Conservation (phyloP, 805 yeast species). For the Metschnikowia henanensis region DNA sequence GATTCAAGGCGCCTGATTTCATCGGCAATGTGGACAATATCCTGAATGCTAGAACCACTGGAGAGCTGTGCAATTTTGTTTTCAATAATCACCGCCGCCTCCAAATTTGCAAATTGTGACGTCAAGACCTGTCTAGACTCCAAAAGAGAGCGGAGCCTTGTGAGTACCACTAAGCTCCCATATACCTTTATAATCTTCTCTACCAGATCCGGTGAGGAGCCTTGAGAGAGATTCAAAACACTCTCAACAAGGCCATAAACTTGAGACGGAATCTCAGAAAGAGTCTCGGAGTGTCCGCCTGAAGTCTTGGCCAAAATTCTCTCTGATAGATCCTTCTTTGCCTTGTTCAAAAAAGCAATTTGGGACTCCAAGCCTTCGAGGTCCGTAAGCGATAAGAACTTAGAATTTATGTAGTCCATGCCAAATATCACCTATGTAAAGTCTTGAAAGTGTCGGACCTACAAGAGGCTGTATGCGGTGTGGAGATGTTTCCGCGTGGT, state of each 20-base stretch:
- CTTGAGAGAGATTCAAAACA: neutral
- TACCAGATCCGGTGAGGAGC: neutral
- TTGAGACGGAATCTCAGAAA: conserved; percentile 1
- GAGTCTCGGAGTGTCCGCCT: neutral
- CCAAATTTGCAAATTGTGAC: conserved; percentile 1
- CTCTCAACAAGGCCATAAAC: neutral
- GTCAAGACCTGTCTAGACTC: neutral
- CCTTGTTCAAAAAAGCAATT: conserved; percentile 1
- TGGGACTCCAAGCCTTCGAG: conserved; percentile 20
- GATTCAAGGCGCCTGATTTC: conserved; percentile 2
- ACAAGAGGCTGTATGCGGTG: no score
- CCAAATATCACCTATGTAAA: neutral
- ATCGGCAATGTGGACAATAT: conserved; percentile 13
- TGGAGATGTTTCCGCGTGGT: no score
- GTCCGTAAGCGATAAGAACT: conserved; percentile 36
- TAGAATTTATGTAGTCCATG: conserved; percentile 34
- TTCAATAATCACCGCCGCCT: conserved; percentile 7
- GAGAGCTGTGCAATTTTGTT: conserved; percentile 5
- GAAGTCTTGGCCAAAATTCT: conserved; percentile 5
- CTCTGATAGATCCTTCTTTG: conserved; percentile 1
- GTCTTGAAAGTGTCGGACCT: neutral
- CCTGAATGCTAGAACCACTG: conserved; percentile 1
- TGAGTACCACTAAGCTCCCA: conserved; percentile 8
- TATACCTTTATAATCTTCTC: conserved; percentile 1
- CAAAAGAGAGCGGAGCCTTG: conserved; percentile 3